Base-by-base conservation (phyloP, 2,329 filamentous ascomycete species). In the Ilyonectria destructans region DNA sequence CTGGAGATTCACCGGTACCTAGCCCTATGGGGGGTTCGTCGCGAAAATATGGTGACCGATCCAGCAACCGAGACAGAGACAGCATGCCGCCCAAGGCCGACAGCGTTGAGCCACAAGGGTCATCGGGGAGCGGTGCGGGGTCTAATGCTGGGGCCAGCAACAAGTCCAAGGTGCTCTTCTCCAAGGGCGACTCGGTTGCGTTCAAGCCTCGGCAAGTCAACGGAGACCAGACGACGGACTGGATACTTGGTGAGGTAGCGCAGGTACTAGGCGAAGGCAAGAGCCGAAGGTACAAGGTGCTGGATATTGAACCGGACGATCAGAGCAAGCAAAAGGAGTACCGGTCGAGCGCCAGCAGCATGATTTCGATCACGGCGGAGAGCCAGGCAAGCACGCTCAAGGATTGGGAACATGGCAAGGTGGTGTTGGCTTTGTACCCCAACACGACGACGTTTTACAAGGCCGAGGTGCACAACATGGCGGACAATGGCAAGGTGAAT, bases 381-480 rank as follows among this genome's bases (percentile, higher is more conserved):
- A 80, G 70, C 76, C 84, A 71, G 78, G 84, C 78, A 71, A 83
- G 80, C 69, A 89, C 81, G 2, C 83, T 92, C 17, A 82, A 86
- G 4, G 85, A 92, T 46, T 87, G 92, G 65, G 89, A 92, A 40
- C 82, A 88, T 45, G 92, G 92, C 51, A 93, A 92, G 77, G 88
- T 90, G 52, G 93, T 96, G 9, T 84, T 96, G 65, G 93, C 93
- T 0, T 84, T 94, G 65, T 96, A 96, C 76, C 93, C 93, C 0
- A 91, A 94, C 74, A 96, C 93, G 1, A 95, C 93, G 1, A 95
- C 93, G 0, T 96, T 96, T 75, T 96, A 96, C 79, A 91, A 93
- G 78, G 93, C 93, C 1, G 92, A 95, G 73, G 93, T 96, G 9
- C 92, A 93, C 81, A 91, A 91, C 40, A 91, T 89, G 85, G 84